A percentile compares a stretch with the other conserved stretches of the same genome.
Conservation (phyloP, 441 rosid species). For the Corymbia citriodora region DNA sequence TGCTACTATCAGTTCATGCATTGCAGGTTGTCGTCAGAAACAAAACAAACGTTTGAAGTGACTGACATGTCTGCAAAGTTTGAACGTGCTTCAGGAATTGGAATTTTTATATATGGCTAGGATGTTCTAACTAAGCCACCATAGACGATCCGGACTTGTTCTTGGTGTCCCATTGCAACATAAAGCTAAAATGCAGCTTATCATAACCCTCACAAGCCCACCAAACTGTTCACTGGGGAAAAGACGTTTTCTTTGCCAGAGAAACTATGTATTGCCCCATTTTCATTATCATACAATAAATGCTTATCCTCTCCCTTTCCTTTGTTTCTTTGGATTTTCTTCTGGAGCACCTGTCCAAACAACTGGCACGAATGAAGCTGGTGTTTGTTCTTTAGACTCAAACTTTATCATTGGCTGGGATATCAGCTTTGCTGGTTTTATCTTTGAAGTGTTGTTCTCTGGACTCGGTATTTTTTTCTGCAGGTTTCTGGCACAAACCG, state of each 20-base stretch:
- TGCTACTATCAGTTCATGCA: background rate
- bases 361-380: background rate
- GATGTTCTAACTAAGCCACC: background rate
- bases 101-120: background rate
- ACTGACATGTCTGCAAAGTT: background rate
- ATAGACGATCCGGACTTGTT: background rate
- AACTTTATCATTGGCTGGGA: background rate
- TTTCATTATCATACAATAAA: background rate
- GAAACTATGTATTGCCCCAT: background rate
- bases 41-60: background rate
- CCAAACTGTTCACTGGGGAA: background rate
- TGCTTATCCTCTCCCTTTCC: background rate
- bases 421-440: background rate
- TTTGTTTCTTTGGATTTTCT: background rate
- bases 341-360: background rate
- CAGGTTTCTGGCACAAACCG: constrained; percentile 90
- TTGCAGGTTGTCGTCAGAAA: background rate
- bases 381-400: background rate
- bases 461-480: constrained; percentile 5
- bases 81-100: background rate
- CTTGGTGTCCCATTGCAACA: background rate
- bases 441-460: constrained; percentile 7
- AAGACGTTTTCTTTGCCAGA: background rate
- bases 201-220: background rate
- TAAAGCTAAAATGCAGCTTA: background rate